These are phyloP conservation scores for Pythium folliculosum DNA, from an alignment of 352 stramenopile species.

Conservation along the genomic window DNA sequence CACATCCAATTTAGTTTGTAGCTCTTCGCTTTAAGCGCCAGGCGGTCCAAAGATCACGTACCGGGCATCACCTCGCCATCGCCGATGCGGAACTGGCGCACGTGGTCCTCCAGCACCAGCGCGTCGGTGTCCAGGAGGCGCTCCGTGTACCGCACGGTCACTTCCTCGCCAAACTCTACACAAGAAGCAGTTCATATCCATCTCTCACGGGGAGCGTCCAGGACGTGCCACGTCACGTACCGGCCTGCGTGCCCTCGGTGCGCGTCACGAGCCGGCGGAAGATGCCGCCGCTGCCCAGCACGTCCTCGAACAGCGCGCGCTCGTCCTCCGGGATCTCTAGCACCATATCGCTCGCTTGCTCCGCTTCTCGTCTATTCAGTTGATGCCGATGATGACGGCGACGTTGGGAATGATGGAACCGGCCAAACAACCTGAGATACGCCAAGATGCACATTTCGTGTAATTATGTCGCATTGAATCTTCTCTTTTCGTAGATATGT, in stretches of 20 bases:
- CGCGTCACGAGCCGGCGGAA: constrained; percentile 63
- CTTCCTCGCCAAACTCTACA: constrained; percentile 81
- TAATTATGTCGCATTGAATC: too few species aligned
- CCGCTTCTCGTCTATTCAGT: neutral
- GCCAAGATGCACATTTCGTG: neutral
- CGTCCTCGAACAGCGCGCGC: constrained; percentile 67
- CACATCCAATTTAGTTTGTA: neutral
- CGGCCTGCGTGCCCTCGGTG: constrained; percentile 65
- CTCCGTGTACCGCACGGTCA: constrained; percentile 69
- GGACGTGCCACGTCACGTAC: constrained; percentile 27
- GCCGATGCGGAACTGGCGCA: constrained; percentile 76
- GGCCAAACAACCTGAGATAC: neutral
- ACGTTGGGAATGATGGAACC: neutral
- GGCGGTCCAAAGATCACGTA: too few species aligned
- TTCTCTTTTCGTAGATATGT: too few species aligned
- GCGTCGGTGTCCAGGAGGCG: constrained; percentile 48
- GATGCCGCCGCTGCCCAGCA: constrained; percentile 79
- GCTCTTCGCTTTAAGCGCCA: constrained; percentile 2
- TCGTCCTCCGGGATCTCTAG: constrained; percentile 39
- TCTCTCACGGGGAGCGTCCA: neutral
- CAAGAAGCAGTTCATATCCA: neutral
- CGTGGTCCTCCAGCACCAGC: constrained; percentile 46
- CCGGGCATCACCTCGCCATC: constrained; percentile 80
- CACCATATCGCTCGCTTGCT: constrained; percentile 15
- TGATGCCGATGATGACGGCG: neutral